phyloP scores from a whole-genome alignment of 225 moss, liverwort and hornwort genomes.

The Marchantia paleacea region DNA sequence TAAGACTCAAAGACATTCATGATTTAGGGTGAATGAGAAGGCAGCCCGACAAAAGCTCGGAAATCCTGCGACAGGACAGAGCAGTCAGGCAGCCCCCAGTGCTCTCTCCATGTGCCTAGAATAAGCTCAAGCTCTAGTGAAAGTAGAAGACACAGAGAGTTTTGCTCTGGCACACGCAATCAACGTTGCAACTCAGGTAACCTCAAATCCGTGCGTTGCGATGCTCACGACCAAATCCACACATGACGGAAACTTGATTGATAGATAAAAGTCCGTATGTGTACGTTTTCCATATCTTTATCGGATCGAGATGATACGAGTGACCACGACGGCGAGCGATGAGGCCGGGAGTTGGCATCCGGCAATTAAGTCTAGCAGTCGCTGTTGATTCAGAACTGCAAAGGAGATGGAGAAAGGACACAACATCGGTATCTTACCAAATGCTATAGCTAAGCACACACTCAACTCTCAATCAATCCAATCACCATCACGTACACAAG shows the following conservation, averaged over 20 bases:
- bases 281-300: slow-evolving; percentile 28
- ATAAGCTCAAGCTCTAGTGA: background rate
- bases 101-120: slow-evolving; percentile 5
- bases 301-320: slow-evolving; percentile 16
- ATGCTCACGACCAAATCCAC: background rate
- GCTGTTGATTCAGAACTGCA: slow-evolving; percentile 28
- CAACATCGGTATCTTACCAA: slow-evolving; percentile 22
- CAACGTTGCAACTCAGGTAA: slow-evolving; percentile 1
- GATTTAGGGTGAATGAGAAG: slow-evolving; percentile 9
- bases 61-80: background rate
- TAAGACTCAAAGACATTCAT: background rate
- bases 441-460: background rate
- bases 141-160: background rate
- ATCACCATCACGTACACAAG: background rate
- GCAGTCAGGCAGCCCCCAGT: background rate
- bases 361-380: slow-evolving; percentile 22
- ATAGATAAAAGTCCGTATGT: slow-evolving; percentile 16
- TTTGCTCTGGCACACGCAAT: background rate
- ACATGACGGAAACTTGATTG: slow-evolving; percentile 7
- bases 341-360: slow-evolving; percentile 27
- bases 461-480: slow-evolving; percentile 6
- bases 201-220: slow-evolving; percentile 3
- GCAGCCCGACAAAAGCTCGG: background rate
- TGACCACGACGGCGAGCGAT: slow-evolving; percentile 21
- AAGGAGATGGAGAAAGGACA: slow-evolving; percentile 20